Evolutionary conservation across 495 filamentous ascomycete species (phyloP).

Genomic region (Podospora pseudocomata): DNA sequence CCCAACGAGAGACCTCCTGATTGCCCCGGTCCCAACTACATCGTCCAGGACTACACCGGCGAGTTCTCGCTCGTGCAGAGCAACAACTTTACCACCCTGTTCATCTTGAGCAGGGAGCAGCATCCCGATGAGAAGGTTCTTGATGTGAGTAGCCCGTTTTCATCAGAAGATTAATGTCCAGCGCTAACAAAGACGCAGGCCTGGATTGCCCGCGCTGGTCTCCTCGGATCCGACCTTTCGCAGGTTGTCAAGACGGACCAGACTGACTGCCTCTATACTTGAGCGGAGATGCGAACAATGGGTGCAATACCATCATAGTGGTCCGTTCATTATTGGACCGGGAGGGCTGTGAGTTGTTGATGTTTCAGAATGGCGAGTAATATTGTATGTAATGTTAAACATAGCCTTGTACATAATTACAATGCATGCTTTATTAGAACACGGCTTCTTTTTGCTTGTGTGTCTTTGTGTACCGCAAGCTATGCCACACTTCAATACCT

Average conservation of each 20-base stretch:
- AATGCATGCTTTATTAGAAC: too few relatives aligned
- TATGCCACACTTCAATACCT: too few relatives aligned
- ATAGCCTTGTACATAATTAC: too few relatives aligned
- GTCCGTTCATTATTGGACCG: too few relatives aligned
- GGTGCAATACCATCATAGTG: too few relatives aligned
- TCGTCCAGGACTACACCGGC: constrained; percentile 25
- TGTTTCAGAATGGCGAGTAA: too few relatives aligned
- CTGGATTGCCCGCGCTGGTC: constrained; percentile 21
- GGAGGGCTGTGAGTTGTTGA: too few relatives aligned
- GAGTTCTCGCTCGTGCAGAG: constrained; percentile 23
- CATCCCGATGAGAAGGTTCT: constrained; percentile 15
- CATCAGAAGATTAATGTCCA: neutral
- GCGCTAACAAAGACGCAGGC: constrained; percentile 1
- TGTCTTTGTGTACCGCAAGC: too few relatives aligned
- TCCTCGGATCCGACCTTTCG: constrained; percentile 17
- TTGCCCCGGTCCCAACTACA: constrained; percentile 27
- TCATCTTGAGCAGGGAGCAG: constrained; percentile 23
- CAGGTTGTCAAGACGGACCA: constrained; percentile 26
- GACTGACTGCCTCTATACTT: constrained; percentile 18
- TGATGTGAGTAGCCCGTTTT: constrained; percentile 13
- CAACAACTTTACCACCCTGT: constrained; percentile 25
- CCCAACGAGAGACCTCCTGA: constrained; percentile 20
- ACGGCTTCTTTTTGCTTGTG: too few relatives aligned
- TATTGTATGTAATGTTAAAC: too few relatives aligned
- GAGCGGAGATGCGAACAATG: neutral